Conservation (phyloP, 2,329 filamentous ascomycete genomes). For the Aspergillus felis region DNA sequence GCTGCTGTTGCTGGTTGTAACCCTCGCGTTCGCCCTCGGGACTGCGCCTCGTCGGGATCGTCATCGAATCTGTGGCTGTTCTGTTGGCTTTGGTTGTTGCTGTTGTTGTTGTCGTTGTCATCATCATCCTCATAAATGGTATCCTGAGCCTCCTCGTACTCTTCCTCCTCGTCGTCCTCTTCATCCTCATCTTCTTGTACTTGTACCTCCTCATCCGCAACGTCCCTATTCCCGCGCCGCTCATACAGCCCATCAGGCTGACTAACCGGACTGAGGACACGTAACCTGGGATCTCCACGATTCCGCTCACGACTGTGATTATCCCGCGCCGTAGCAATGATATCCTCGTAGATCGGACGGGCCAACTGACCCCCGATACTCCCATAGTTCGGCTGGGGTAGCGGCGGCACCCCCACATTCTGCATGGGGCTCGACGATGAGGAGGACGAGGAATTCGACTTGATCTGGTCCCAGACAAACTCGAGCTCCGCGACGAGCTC, state of each 20-base stretch:
- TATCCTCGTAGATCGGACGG: constrained; percentile 39
- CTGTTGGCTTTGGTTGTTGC: constrained; percentile 1
- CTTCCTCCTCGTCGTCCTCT: constrained; percentile 34
- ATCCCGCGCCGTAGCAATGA: constrained; percentile 45
- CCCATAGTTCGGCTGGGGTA: constrained; percentile 30
- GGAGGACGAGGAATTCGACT: constrained; percentile 68
- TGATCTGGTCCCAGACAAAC: constrained; percentile 98
- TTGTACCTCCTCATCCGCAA: constrained; percentile 28
- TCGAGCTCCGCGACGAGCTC: constrained; percentile 93
- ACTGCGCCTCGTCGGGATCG: constrained; percentile 1
- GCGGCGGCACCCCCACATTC: constrained; percentile 24
- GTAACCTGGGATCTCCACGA: constrained; percentile 50
- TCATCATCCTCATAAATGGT: constrained; percentile 27
- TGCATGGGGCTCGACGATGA: constrained; percentile 42
- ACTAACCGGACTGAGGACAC: constrained; percentile 78
- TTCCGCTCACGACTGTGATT: constrained; percentile 28
- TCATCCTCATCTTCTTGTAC: constrained; percentile 15
- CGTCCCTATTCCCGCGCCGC: constrained; percentile 38
- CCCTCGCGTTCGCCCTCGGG: constrained; percentile 9
- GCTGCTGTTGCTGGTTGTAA: constrained; percentile 6
- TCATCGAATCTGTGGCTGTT: constrained; percentile 5
- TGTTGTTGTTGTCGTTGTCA: constrained; percentile 6
- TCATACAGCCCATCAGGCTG: constrained; percentile 65
- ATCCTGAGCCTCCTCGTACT: constrained; percentile 35
- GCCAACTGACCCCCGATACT: constrained; percentile 35